A percentile compares a stretch with the other conserved stretches of the same genome.
Conservation (phyloP, 495 filamentous ascomycete species). For the Aspergillus bridgeri region DNA sequence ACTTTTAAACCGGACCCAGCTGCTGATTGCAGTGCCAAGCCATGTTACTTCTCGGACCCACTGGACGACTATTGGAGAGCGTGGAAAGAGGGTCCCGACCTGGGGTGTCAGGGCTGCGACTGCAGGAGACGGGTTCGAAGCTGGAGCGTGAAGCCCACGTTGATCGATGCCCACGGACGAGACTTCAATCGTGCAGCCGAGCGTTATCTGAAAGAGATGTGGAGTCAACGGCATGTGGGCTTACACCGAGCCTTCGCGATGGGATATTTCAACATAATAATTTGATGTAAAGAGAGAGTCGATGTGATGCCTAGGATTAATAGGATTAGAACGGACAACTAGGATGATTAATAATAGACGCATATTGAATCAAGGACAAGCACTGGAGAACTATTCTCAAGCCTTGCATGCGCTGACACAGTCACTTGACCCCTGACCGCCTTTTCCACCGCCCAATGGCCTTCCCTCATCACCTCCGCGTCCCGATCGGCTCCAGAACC, state of each 20-base stretch:
- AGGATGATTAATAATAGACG: background rate
- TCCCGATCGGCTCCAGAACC: background rate
- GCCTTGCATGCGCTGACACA: too few relatives aligned
- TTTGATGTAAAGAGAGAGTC: conserved; percentile 5
- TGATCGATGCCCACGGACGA: conserved; percentile 26
- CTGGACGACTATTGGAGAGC: conserved; percentile 32
- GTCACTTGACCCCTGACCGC: conserved; percentile 8
- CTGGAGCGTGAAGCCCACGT: conserved; percentile 27
- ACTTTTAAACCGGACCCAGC: conserved; percentile 21
- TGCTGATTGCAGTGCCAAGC: conserved; percentile 9
- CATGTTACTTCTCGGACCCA: conserved; percentile 26
- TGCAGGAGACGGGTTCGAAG: conserved; percentile 25
- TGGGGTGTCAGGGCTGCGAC: conserved; percentile 25
- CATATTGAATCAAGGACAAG: background rate
- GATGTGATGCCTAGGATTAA: too few relatives aligned
- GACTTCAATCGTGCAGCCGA: conserved; percentile 24
- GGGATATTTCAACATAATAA: conserved; percentile 17
- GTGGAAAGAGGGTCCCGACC: conserved; percentile 23
- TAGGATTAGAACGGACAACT: too few relatives aligned
- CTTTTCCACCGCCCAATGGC: conserved; percentile 13
- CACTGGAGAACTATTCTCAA: too few relatives aligned
- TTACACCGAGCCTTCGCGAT: conserved; percentile 20
- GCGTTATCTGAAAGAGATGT: conserved; percentile 28
- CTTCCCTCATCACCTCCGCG: conserved; percentile 1
- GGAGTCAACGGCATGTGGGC: conserved; percentile 23